These are phyloP conservation scores for Beta corolliflora DNA, from an alignment of 179 eudicot species.

Conservation along the genomic window DNA sequence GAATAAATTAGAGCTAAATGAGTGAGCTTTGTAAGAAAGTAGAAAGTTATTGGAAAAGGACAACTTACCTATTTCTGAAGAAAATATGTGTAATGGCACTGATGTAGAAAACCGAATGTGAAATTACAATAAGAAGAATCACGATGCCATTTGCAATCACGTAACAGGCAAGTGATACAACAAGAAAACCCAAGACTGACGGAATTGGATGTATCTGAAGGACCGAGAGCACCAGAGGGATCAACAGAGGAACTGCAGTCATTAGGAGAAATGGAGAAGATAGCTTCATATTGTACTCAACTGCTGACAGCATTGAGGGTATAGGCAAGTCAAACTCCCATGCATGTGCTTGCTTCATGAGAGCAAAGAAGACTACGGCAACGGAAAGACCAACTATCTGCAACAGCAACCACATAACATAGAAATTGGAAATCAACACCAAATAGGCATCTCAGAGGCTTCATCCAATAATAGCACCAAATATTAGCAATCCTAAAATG, in stretches of 20 bases:
- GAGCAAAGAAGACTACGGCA: slow-evolving; percentile 78
- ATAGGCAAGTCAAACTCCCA: slow-evolving; percentile 89
- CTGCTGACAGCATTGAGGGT: slow-evolving; percentile 84
- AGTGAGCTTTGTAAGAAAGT: neutral
- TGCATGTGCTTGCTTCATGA: slow-evolving; percentile 88
- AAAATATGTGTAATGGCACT: slow-evolving; percentile 67
- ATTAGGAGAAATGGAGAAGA: slow-evolving; percentile 60
- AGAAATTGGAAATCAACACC: slow-evolving; percentile 13
- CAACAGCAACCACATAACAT: slow-evolving; percentile 25
- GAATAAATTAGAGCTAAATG: neutral
- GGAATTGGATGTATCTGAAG: slow-evolving; percentile 55
- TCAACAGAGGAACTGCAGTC: slow-evolving; percentile 54
- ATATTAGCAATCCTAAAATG: slow-evolving; percentile 11
- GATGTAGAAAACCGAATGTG: slow-evolving; percentile 53
- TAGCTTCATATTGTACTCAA: slow-evolving; percentile 81
- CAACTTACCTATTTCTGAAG: slow-evolving; percentile 70
- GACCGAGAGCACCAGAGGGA: slow-evolving; percentile 57
- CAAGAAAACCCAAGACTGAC: slow-evolving; percentile 58
- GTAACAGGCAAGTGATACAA: slow-evolving; percentile 73
- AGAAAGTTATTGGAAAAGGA: slow-evolving; percentile 13
- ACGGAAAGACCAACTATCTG: slow-evolving; percentile 82
- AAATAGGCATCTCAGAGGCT: slow-evolving; percentile 12
- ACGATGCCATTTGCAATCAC: slow-evolving; percentile 70
- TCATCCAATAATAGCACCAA: neutral
- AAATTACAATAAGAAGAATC: slow-evolving; percentile 53